Evolutionary conservation across 2,329 filamentous ascomycete genomes (phyloP), one percentile per base, ranked within the genome.

Genomic region (Leptographium wingfieldii): DNA sequence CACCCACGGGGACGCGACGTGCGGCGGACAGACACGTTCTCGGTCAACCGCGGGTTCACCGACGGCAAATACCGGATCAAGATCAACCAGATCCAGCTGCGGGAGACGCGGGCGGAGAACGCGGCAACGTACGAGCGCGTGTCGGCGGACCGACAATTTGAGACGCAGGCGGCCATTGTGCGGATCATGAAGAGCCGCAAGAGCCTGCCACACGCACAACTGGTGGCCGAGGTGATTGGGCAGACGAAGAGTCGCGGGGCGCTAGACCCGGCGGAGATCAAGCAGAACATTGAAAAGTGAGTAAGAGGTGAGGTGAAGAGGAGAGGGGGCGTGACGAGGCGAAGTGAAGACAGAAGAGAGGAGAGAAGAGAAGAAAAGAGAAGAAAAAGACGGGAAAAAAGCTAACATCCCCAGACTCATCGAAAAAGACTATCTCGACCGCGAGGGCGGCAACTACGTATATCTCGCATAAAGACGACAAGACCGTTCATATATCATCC

Each of bases 31-130:
- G 95, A 99, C 73, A 88, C 85, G 0, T 99, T 99, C 68, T 83
- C 83, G 0, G 85, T 95, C 68, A 96, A 96, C 74, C 73, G 80
- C 53, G 71, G 71, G 19, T 99, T 99, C 73, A 76, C 76, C 2
- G 87, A 96, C 69, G 80, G 85, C 25, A 95, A 94, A 72, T 88
- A 89, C 73, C 85, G 91, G 60, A 86, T 99, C 74, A 99, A 99
- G 77, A 96, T 99, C 77, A 99, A 97, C 74, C 92, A 96, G 73
- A 94, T 99, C 66, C 94, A 99, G 73, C 81, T 96, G 57, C 95
- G 94, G 74, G 94, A 99, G 74, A 97, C 94, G 0, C 88, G 88
- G 67, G 88, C 92, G 69, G 94, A 99, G 74, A 96, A 96, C 74
- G 88, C 91, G 73, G 90, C 88, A 67, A 97, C 92, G 1, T 91